phyloP scores from a whole-genome alignment of 2,329 filamentous ascomycete genomes.

The Aspergillus melleus region DNA sequence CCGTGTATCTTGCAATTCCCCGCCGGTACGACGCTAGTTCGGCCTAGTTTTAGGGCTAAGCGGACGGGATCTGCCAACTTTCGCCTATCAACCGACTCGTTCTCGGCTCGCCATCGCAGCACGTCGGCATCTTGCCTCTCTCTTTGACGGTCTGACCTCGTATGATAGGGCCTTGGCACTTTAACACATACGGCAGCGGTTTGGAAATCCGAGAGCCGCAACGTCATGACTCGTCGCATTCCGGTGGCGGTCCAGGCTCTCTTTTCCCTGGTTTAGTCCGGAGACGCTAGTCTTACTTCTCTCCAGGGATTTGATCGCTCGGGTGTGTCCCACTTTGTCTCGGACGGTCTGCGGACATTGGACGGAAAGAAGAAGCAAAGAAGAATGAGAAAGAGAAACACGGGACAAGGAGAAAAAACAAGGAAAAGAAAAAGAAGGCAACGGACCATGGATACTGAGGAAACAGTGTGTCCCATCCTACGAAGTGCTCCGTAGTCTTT shows the following conservation, averaged over 20 bases:
- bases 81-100: neutral
- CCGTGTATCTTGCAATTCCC: neutral
- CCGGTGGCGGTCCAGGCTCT: neutral
- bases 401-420: neutral
- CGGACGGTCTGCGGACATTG: neutral
- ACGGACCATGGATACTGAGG: neutral
- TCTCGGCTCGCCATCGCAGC: neutral
- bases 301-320: neutral
- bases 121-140: neutral
- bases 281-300: neutral
- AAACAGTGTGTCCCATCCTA: neutral
- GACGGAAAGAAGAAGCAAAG: neutral
- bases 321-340: neutral
- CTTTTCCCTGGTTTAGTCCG: too few relatives aligned
- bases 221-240: neutral
- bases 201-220: neutral
- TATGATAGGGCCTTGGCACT: neutral
- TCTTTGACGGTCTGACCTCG: neutral
- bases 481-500: too few relatives aligned
- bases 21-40: neutral
- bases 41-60: neutral
- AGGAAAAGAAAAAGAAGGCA: neutral
- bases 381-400: neutral
- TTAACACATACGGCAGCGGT: neutral
- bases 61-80: neutral